Evolutionary conservation across 306 rosid genomes (phyloP), one percentile per base, ranked within the genome.

Genomic region (Rosa lucieae): DNA sequence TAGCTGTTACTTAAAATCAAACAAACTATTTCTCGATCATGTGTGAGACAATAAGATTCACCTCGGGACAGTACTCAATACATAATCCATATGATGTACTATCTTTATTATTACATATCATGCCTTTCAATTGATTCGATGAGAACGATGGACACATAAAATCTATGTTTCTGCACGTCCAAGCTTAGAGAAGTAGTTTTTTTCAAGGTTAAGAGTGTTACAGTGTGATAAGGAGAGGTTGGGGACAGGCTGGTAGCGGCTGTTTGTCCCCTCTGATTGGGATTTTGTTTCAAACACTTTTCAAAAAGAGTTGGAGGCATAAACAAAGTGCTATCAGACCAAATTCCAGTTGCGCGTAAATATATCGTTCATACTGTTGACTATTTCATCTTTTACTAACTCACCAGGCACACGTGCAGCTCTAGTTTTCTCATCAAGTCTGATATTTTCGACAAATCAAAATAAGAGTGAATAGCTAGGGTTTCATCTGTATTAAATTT

Each of bases 231-330:
- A 48, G 52, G 62, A 82, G 49, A 63, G 70, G 53, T 73, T 46
- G 74, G 63, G 74, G 78, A 72, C 89, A 85, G 69, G 58, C 81
- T 85, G 89, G 89, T 72, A 77, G 85, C 87, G 83, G 94, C 82
- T 84, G 83, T 81, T 84, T 84, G 89, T 84, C 88, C 56, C 83
- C 90, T 73, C 10, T 81, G 76, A 49, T 82, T 79, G 87, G 82
- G 66, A 77, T 80, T 74, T 83, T 81, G 78, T 83, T 59, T 21
- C 48, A 49, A 43, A 29, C 79, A 70, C 80, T 77, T 82, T 75
- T 69, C 78, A 12, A 61, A 78, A 70, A 37, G 65, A 70, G 84
- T 73, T 82, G 82, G 77, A 74, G 17, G 74, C n/a, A 40, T 44
- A 43, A 70, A 82, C 66, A 48, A 81, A 40, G 17, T 65, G 17